Percentiles rank a stretch among this genome's conserved stretches.
These are phyloP conservation scores for Nannochloris sp. DNA, from an alignment of 139 green algal species.

Conservation along the genomic window DNA sequence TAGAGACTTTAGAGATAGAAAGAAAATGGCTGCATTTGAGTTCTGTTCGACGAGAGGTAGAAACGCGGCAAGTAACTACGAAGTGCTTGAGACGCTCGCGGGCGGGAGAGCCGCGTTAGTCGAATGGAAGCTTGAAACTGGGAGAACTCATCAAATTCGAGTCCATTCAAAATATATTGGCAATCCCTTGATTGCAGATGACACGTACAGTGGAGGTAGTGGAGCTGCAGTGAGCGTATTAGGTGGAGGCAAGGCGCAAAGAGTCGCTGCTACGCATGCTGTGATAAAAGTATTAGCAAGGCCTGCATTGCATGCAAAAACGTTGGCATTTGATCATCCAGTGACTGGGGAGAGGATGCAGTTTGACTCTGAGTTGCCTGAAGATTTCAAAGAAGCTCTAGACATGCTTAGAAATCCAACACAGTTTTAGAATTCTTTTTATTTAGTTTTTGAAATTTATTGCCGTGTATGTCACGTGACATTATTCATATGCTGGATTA, in stretches of 20 bases:
- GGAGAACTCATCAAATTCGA: conserved; percentile 94
- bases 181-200: conserved; percentile 82
- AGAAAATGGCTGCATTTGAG: conserved; percentile 62
- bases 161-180: conserved; percentile 82
- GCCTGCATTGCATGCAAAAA: conserved; percentile 76
- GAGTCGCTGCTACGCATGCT: neutral
- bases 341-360: conserved; percentile 38
- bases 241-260: conserved; percentile 1
- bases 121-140: conserved; percentile 87
- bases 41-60: conserved; percentile 48
- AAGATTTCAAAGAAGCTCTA: conserved; percentile 45
- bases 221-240: conserved; percentile 5
- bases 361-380: conserved; percentile 56
- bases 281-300: conserved; percentile 37
- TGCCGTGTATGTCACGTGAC: neutral
- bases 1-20: conserved; percentile 57
- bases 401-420: conserved; percentile 4
- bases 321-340: conserved; percentile 74
- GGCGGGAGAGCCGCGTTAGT: conserved; percentile 69
- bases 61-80: conserved; percentile 68
- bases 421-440: neutral
- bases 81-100: conserved; percentile 54
- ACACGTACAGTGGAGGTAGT: conserved; percentile 66
- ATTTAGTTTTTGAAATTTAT: neutral
- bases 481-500: neutral